phyloP scores from a whole-genome alignment of 352 stramenopile genomes.

The Globisporangium cederbergense region DNA sequence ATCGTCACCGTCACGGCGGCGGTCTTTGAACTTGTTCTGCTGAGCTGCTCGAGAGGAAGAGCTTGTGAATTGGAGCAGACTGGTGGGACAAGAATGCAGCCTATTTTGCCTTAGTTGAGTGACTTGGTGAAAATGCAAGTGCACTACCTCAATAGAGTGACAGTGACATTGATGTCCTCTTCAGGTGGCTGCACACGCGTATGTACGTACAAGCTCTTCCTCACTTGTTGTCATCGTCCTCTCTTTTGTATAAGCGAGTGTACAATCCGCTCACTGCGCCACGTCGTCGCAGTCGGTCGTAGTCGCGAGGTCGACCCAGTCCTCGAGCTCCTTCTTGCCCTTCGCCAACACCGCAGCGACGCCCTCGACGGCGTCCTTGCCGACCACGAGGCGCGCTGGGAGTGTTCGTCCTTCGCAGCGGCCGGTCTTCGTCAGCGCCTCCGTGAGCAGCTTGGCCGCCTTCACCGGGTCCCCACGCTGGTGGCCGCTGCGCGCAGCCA shows the following conservation, averaged over 20 bases:
- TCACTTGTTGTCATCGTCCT: background rate
- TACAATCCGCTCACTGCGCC: background rate
- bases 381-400: slow-evolving; percentile 20
- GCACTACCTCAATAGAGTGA: background rate
- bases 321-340: slow-evolving; percentile 17
- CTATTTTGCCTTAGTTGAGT: background rate
- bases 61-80: no score
- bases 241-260: background rate
- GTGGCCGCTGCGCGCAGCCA: slow-evolving; percentile 13
- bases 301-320: slow-evolving; percentile 15
- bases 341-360: slow-evolving; percentile 14
- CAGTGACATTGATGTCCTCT: background rate
- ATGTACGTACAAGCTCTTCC: no score
- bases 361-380: slow-evolving; percentile 18
- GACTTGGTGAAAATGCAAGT: background rate
- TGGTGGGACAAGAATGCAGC: no score
- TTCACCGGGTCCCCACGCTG: slow-evolving; percentile 22
- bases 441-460: slow-evolving; percentile 20
- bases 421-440: slow-evolving; percentile 27
- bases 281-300: slow-evolving; percentile 22
- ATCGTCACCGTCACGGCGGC: background rate
- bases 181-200: background rate
- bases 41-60: background rate
- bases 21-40: background rate
- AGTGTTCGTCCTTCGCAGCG: slow-evolving; percentile 17